Conservation (phyloP, 768 basidiomycete genomes). For the Porpolomopsis calyptriformis region DNA sequence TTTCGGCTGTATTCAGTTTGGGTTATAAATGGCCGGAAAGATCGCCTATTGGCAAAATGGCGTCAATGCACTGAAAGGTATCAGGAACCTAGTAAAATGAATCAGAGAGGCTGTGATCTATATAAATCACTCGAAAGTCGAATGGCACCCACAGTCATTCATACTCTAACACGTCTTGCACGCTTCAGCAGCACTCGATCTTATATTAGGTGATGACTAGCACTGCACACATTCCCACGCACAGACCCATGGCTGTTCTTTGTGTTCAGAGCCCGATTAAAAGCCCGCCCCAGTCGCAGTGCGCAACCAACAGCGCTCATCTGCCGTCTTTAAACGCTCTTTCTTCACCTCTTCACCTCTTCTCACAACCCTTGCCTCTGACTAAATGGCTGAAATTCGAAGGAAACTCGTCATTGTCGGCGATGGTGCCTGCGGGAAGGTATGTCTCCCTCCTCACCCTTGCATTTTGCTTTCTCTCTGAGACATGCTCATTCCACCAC, state of each 20-base stretch:
- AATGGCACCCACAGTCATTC: too few relatives aligned
- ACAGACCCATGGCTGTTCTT: conserved; percentile 12
- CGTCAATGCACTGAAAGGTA: too few relatives aligned
- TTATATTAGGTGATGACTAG: too few relatives aligned
- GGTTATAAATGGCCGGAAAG: too few relatives aligned
- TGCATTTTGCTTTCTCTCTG: background rate
- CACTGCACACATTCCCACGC: conserved; percentile 15
- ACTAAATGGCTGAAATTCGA: conserved; percentile 88
- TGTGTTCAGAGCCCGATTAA: conserved; percentile 18
- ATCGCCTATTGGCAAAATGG: too few relatives aligned
- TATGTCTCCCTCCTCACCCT: conserved; percentile 18
- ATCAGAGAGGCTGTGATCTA: too few relatives aligned
- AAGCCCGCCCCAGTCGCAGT: too few relatives aligned
- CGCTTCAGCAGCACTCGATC: too few relatives aligned
- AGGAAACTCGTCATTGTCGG: conserved; percentile 99
- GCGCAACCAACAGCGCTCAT: conserved; percentile 8
- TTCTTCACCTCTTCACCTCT: conserved; percentile 1
- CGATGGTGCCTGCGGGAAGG: conserved; percentile 97
- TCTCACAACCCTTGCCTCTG: background rate
- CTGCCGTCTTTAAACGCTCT: conserved; percentile 3
- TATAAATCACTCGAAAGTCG: too few relatives aligned
- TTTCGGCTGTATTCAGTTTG: too few relatives aligned
- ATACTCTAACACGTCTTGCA: too few relatives aligned
- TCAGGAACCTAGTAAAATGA: too few relatives aligned
- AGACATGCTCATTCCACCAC: background rate